Percentiles rank a stretch among this genome's conserved stretches.
phyloP scores from a whole-genome alignment of 179 eudicot genomes.

The Spinacia oleracea region DNA sequence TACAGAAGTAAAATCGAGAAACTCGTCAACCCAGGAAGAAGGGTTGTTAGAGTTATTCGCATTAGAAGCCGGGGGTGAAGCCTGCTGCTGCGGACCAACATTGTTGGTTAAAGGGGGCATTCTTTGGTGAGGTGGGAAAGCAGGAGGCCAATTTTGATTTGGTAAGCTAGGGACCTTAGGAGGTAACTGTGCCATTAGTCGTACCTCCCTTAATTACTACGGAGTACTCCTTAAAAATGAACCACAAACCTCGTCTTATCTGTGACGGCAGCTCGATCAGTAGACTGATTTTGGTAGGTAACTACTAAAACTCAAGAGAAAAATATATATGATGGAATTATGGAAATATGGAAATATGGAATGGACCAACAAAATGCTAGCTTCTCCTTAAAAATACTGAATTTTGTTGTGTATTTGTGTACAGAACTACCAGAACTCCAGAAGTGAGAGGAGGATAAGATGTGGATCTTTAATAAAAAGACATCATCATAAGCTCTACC shows the following conservation, averaged over 20 bases:
- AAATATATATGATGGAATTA: too few relatives aligned
- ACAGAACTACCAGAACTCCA: too few relatives aligned
- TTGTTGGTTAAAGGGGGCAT: conserved; percentile 43
- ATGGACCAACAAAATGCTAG: conserved; percentile 18
- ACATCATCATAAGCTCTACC: conserved; percentile 25
- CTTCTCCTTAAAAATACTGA: not conserved
- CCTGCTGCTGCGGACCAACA: not conserved
- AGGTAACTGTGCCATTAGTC: conserved; percentile 88
- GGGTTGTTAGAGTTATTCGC: not conserved
- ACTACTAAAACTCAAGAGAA: conserved; percentile 14
- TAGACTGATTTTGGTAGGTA: not conserved
- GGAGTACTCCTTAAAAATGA: too few relatives aligned
- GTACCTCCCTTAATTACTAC: too few relatives aligned
- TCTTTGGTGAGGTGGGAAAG: conserved; percentile 44
- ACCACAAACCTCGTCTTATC: too few relatives aligned
- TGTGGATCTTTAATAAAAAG: conserved; percentile 23
- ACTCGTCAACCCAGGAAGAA: conserved; percentile 73
- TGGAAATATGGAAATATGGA: too few relatives aligned
- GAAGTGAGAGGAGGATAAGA: conserved; percentile 7
- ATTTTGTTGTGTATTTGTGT: not conserved
- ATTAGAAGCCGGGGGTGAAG: conserved; percentile 19
- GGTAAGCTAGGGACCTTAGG: conserved; percentile 62
- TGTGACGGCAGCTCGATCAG: too few relatives aligned
- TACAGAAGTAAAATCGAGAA: conserved; percentile 75
- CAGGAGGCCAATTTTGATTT: conserved; percentile 58